Base-by-base conservation (phyloP, 2,329 filamentous ascomycete species). In the Xylariaceae sp. region DNA sequence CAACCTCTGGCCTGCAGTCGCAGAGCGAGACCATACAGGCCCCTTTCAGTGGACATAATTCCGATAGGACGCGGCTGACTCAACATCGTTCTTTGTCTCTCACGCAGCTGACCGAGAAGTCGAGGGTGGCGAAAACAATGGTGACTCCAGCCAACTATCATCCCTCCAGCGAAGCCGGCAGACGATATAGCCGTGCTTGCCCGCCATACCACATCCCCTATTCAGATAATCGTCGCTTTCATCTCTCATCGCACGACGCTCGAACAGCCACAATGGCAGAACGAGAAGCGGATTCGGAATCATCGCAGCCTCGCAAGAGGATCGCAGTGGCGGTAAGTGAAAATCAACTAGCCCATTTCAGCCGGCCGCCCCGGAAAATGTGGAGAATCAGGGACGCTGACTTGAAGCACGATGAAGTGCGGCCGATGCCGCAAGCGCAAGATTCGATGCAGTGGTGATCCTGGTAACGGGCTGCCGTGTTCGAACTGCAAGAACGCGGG, bases 391-490 rank as follows among this genome's bases (percentile, higher is more conserved):
- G 20, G 43, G 20, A 57, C 40, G 57, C 58, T 66, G 44, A 66
- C 60, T 56, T 54, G 26, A 61, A 54, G 62, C 23, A 48, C 52
- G 40, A 23, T 20, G 43, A 67, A 97, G 93, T 98, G 93, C 73
- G 85, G 86, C 37, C 86, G 93, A 64, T 98, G 93, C 74, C 86
- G 93, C 58, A 93, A 93, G 76, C 85, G 93, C 56, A 98, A 98
- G 79, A 98, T 98, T 67, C 89, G 91, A 65, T 98, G 93, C 77
- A 96, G 90, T 68, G 93, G 93, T 43, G 91, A 96, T 70, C 80
- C 82, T 32, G 89, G 89, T 29, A 85, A 88, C 67, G 89, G 89
- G n/a, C 76, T 79, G 40, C 86, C 88, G n/a, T 98, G 93, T 74
- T 79, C 82, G 10, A 96, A 93, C 72, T 98, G 93, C 78, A 89